Percentiles rank a stretch among this genome's conserved stretches.
These are phyloP conservation scores for Nemophila menziesii DNA, from an alignment of 257 asterid species.

Conservation along the genomic window DNA sequence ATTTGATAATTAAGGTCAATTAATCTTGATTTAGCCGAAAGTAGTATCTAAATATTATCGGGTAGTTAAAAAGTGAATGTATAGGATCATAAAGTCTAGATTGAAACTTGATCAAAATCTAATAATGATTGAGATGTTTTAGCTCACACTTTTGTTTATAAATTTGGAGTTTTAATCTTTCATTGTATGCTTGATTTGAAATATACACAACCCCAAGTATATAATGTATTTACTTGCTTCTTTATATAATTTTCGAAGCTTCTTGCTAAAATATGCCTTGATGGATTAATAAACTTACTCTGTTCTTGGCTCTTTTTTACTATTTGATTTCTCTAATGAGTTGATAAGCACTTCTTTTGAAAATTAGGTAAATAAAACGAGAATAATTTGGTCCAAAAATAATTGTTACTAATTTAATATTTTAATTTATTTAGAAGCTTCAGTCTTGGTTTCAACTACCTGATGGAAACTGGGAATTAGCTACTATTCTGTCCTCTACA, in stretches of 20 bases:
- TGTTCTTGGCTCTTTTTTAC: background rate
- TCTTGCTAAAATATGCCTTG: background rate
- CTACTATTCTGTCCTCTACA: conserved; percentile 49
- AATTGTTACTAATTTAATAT: background rate
- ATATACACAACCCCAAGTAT: too few relatives aligned
- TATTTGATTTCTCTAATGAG: background rate
- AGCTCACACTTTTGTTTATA: too few relatives aligned
- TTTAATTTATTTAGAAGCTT: conserved; percentile 36
- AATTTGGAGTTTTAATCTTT: too few relatives aligned
- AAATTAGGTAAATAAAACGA: too few relatives aligned
- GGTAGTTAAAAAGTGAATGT: background rate
- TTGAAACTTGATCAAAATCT: background rate
- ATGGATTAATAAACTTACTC: background rate
- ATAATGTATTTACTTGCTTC: too few relatives aligned
- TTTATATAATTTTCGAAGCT: background rate
- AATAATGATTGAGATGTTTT: background rate
- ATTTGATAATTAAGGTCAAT: too few relatives aligned
- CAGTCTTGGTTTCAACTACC: conserved; percentile 84
- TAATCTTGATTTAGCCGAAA: too few relatives aligned
- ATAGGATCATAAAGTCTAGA: too few relatives aligned
- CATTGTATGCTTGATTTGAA: too few relatives aligned
- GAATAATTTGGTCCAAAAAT: too few relatives aligned
- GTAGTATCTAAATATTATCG: background rate
- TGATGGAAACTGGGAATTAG: conserved; percentile 95
- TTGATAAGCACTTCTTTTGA: too few relatives aligned